Base-by-base conservation (phyloP, 495 filamentous ascomycete genomes). In the Astrothelium subdiscretum region DNA sequence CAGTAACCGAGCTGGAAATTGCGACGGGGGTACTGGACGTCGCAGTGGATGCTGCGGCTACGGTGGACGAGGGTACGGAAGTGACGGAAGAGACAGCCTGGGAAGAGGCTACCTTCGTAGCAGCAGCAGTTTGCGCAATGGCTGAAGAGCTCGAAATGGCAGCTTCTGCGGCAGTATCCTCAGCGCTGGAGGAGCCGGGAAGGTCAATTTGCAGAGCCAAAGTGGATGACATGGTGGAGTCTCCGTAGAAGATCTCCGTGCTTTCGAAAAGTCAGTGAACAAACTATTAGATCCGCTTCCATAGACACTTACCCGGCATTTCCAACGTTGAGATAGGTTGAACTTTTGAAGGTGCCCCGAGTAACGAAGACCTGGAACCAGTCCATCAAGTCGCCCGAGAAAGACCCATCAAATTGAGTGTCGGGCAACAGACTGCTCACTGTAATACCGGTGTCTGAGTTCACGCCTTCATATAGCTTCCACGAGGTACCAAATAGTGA, bases 181-280 rank as follows among this genome's bases (percentile, higher is more conserved):
- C 48, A 3, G 48, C 48, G 24, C 20, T 29, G 10, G 48, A 54
- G 20, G 48, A 54, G 48, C 48, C 48, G 5, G 48, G 48, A 29
- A 68, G 64, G 18, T 70, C 65, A 48, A 75, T 73, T 62, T 72
- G 65, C 66, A 75, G 59, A 1, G 65, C 69, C 32, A 72, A 61
- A 3, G 62, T 70, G 26, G 73, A 67, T 3, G 71, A 59, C 67
- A 71, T 66, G 12, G 70, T 68, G 8, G 72, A 62, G 35, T 74
- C 67, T 3, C 73, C 71, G 35, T 71, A 75, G 31, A 75, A 74
- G 63, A 75, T 68, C 69, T 75, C 73, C 0, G 73, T 73, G 6
- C 70, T 72, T n/a, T n/a, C n/a, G 20, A 31, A 40, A 1, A 11
- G 5, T 54, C 12, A 1, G 32, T 61, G 38, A 62, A 43, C 31